phyloP scores from a whole-genome alignment of 164 flowering plant genomes.

The Vitis cinerea region DNA sequence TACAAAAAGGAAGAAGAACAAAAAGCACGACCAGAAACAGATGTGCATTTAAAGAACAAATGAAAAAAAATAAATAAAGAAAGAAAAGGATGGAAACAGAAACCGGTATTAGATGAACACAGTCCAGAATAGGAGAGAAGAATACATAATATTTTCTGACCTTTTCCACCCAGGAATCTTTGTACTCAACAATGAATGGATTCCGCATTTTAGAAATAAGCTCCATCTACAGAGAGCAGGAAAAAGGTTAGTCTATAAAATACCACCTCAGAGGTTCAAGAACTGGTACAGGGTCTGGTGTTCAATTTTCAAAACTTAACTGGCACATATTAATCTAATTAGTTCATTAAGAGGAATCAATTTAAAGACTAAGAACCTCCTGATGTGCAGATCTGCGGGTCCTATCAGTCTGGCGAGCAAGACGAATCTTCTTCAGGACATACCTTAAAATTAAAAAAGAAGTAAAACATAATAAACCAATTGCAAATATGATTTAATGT shows the following conservation, averaged over 20 bases:
- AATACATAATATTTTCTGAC: constrained; percentile 29
- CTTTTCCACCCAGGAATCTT: constrained; percentile 99
- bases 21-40: neutral
- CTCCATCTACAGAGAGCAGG: constrained; percentile 77
- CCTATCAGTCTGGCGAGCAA: constrained; percentile 97
- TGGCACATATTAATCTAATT: neutral
- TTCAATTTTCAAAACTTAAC: neutral
- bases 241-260: constrained; percentile 12
- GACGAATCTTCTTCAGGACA: constrained; percentile 96
- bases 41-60: neutral
- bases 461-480: neutral
- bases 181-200: constrained; percentile 96
- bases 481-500: neutral
- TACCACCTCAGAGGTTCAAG: neutral
- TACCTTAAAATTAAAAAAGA: constrained; percentile 46
- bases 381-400: constrained; percentile 94
- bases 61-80: neutral
- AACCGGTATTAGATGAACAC: neutral
- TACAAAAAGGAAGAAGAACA: too few relatives aligned
- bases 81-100: neutral
- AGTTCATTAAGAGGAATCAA: too few relatives aligned
- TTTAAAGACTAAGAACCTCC: constrained; percentile 50
- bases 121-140: neutral
- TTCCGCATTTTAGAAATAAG: constrained; percentile 80
- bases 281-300: neutral